Conservation (phyloP, 495 filamentous ascomycete genomes). For the Hypoxylon trugodes region DNA sequence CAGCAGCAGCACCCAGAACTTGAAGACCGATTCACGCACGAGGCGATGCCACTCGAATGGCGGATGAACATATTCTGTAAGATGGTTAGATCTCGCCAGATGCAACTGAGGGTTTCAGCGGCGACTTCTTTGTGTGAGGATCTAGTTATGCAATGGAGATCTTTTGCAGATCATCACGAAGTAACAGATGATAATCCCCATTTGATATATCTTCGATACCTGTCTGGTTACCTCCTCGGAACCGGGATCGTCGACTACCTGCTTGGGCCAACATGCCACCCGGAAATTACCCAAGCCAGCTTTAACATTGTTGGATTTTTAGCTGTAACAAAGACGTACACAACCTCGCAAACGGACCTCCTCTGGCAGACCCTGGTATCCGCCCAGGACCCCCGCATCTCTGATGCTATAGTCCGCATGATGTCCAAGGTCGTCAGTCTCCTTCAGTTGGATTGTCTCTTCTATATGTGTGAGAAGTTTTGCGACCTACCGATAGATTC, state of each 20-base stretch:
- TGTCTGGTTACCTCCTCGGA: conserved; percentile 69
- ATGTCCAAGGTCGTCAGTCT: conserved; percentile 70
- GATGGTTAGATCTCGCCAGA: conserved; percentile 80
- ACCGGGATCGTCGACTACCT: conserved; percentile 83
- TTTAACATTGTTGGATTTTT: conserved; percentile 88
- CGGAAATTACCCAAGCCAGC: conserved; percentile 82
- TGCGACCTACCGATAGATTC: conserved; percentile 70
- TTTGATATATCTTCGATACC: conserved; percentile 65
- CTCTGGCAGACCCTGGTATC: conserved; percentile 86
- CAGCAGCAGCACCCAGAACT: conserved; percentile 42
- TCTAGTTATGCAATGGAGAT: conserved; percentile 68
- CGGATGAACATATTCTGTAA: conserved; percentile 73
- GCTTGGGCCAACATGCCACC: conserved; percentile 89
- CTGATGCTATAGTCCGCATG: conserved; percentile 81
- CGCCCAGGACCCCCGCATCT: conserved; percentile 84
- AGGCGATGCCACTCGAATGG: conserved; percentile 70
- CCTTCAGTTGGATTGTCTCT: conserved; percentile 61
- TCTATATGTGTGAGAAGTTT: conserved; percentile 81
- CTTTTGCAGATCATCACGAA: conserved; percentile 54
- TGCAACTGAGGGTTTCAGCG: conserved; percentile 84
- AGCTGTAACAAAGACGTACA: conserved; percentile 80
- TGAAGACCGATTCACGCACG: conserved; percentile 34
- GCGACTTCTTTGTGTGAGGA: conserved; percentile 76
- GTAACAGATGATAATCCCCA: conserved; percentile 44
- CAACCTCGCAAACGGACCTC: conserved; percentile 73